phyloP scores from a whole-genome alignment of 2,329 filamentous ascomycete species.

The Westerdykella sp. region DNA sequence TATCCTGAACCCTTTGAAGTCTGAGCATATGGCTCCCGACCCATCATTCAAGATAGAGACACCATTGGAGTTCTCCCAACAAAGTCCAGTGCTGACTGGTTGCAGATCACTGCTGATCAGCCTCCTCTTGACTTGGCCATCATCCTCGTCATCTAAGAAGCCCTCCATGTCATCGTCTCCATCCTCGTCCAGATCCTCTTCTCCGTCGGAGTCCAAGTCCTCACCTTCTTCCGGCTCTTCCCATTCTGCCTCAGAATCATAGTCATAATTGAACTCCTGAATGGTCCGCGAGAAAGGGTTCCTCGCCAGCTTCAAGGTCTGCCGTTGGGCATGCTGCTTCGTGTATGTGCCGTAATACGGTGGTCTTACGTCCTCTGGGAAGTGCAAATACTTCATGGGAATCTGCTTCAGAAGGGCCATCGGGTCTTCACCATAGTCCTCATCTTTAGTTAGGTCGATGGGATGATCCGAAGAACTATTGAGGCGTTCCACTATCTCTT shows the following conservation, averaged over 20 bases:
- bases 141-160: conserved; percentile 80
- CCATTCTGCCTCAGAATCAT: conserved; percentile 84
- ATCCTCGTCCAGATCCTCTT: conserved; percentile 62
- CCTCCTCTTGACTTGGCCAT: conserved; percentile 51
- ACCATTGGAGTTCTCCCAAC: conserved; percentile 61
- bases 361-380: conserved; percentile 57
- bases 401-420: conserved; percentile 47
- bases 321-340: conserved; percentile 45
- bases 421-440: conserved; percentile 18
- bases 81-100: conserved; percentile 72
- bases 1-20: conserved; percentile 60
- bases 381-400: conserved; percentile 58
- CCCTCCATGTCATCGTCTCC: conserved; percentile 83
- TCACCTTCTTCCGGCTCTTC: conserved; percentile 67
- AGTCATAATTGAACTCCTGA: conserved; percentile 66
- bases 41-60: conserved; percentile 42
- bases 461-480: conserved; percentile 38
- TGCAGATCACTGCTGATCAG: conserved; percentile 61
- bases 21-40: conserved; percentile 41
- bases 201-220: conserved; percentile 58
- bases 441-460: conserved; percentile 41
- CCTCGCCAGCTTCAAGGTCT: conserved; percentile 45
- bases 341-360: conserved; percentile 70
- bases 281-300: conserved; percentile 53
- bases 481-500: conserved; percentile 40